Base-by-base conservation (phyloP, 2,329 filamentous ascomycete genomes). In the Allantophomopsis cytisporea region DNA sequence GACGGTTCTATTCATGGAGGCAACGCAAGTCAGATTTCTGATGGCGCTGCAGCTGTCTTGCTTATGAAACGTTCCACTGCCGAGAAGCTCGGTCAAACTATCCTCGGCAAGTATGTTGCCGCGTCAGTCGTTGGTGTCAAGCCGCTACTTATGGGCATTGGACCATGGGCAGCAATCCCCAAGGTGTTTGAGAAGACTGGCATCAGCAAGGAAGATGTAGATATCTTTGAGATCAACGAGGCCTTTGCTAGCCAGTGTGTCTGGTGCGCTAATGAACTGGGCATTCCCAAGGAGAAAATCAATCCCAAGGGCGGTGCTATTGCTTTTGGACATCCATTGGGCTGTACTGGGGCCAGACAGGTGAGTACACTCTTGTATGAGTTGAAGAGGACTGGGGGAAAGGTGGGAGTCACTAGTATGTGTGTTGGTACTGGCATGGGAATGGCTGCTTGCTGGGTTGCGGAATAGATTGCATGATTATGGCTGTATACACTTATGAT, bases 191-290 rank as follows among this genome's bases (percentile, higher is more conserved):
- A 84, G 58, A 88, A 91, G 60, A 84, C 88, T 1, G 87, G 88
- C 43, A 77, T 98, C 52, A 70, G 68, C 57, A 85, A 80, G 62
- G 81, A 94, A 41, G 89, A 96, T 50, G 86, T 98, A 21, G 91
- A 96, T 59, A 89, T 96, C 56, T 96, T 76, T 56, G 91, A 98
- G 74, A 95, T 98, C 72, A 98, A 98, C 69, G 91, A 98, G 73
- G 91, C 91, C 1, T 98, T 98, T 60, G 91, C 91, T 23, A 84
- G 77, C 47, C 89, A 96, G 71, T 94, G 86, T 62, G 62, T 96
- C 49, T 96, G 83, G 83, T 95, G 87, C 61, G 76, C 84, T 46
- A 84, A 91, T 54, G 80, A 95, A 68, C 74, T 98, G 16, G 81
- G 80, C 35, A 64, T 98, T 20, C 83, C 86, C 39, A 57, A 70